Conservation (phyloP, 140 eudicot species). For the Stevia rebaudiana region DNA sequence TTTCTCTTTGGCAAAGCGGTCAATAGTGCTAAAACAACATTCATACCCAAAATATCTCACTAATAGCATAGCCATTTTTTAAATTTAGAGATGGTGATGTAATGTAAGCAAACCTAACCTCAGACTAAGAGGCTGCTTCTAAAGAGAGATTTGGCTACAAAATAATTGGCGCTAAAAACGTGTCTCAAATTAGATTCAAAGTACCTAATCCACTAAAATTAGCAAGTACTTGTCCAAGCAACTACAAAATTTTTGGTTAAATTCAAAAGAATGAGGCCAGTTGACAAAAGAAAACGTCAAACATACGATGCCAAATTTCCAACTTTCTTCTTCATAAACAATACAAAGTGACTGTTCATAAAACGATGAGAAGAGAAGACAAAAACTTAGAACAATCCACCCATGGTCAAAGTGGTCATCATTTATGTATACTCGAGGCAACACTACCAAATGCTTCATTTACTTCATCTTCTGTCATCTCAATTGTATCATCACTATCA, state of each 20-base stretch:
- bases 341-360: slow-evolving; percentile 13
- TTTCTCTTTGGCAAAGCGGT: background rate
- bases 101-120: too few relatives aligned
- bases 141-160: too few relatives aligned
- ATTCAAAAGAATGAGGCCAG: slow-evolving; percentile 3
- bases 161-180: background rate
- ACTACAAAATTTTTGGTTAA: background rate
- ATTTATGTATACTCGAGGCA: slow-evolving; percentile 32
- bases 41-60: too few relatives aligned
- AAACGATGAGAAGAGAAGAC: slow-evolving; percentile 14
- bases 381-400: slow-evolving; percentile 10
- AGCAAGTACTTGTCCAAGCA: background rate
- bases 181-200: background rate
- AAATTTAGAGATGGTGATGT: too few relatives aligned
- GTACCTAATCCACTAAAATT: background rate
- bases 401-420: slow-evolving; percentile 2
- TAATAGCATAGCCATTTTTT: too few relatives aligned
- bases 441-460: slow-evolving; percentile 60
- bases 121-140: too few relatives aligned
- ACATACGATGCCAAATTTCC: background rate
- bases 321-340: background rate
- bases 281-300: background rate
- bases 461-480: slow-evolving; percentile 94
- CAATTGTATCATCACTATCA: slow-evolving; percentile 83
- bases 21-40: background rate